Base-by-base conservation (phyloP, 441 rosid genomes). In the Mallotus japonicus region DNA sequence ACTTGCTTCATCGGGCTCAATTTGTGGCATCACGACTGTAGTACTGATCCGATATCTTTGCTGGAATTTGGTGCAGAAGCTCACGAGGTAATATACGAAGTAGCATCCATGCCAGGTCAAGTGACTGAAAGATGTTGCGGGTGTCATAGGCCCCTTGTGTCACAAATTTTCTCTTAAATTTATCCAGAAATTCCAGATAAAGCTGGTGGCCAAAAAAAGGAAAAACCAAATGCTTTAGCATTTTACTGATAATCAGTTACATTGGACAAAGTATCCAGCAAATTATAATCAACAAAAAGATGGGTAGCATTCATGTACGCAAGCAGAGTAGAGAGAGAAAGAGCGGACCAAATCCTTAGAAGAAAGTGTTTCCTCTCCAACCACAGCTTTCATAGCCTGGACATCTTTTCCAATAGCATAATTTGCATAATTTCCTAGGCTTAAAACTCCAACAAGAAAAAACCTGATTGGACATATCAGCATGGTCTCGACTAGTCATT, bases 381-480 rank as follows among this genome's bases (percentile, higher is more conserved):
- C 99, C 81, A 95, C 97, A 69, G 98, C 99, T 84, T 95, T 91
- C 99, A 95, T 95, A 42, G 98, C 99, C 84, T 95, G 97, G 16
- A 95, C 98, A 79, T 95, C 99, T 80, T 96, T 96, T 55, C 99
- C 99, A 58, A 93, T 96, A 15, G 99, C 98, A 76, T 95, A 91
- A 80, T 95, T 95, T 65, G 99, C 97, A 78, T 92, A 95, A 22
- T 9, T 34, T 5, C 3, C 6, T 6, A 62, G 64, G 42, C 53
- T 13, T 8, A 42, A 44, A 40, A 56, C 60, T 14, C 34, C 46
- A 20, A 56, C 13, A 24, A 44, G 13, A 37, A 17, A 28, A 28
- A 37, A 93, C 99, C 97, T 96, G 99, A 86, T 96, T 96, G 76
- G 99, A 96, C 73, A 96, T 98, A 80, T 96, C 99, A 32, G 98